Base-by-base conservation (phyloP, 495 filamentous ascomycete species). In the Penicillium simplicissimum region DNA sequence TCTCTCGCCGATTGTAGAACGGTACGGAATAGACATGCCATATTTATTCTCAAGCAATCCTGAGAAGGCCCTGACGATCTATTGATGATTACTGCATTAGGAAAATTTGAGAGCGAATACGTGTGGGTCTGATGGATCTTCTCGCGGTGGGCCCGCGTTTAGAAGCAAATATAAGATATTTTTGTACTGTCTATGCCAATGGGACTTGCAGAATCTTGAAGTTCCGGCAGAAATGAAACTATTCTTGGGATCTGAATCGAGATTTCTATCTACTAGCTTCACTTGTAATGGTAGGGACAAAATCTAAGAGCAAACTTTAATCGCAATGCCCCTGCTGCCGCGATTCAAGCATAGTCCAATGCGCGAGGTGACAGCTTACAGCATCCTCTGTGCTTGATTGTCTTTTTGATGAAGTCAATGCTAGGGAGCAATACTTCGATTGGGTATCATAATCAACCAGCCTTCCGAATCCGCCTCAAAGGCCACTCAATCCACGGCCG, bases 401-500 rank as follows among this genome's bases (percentile, higher is more conserved):
- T 8, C 2, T 23, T 10, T 19, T 1, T 1, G 19, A 7, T 21
- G 9, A 1, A 43, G 3, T 10, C 9, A 8, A 10, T 40, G 14
- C 14, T 15, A 5, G 6, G 7, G 2, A 5, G 4, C 9, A 23
- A 21, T 11, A 11, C n/a, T 33, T 33, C 23, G 13, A 43, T 47
- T 34, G 40, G 25, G n/a, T 45, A 14, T 58, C 13, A 56, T 38
- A 33, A 31, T 53, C 28, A 36, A 23, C 5, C 23, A 23, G 47
- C 31, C 15, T 38, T n/a, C 13, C 9, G 3, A 8, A 60, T 35
- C 49, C 52, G 36, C n/a, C 21, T 33, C 48, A 67, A 37, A 3
- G 74, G 74, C 76, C 76, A 81, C 40, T 66, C 61, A 49, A 79
- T 64, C 71, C 70, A 74, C 17, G 23, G 35, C 4, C 67, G 62